These are phyloP conservation scores for Xerocomellus dryophilus DNA, from an alignment of 768 basidiomycete genomes.

Conservation along the genomic window DNA sequence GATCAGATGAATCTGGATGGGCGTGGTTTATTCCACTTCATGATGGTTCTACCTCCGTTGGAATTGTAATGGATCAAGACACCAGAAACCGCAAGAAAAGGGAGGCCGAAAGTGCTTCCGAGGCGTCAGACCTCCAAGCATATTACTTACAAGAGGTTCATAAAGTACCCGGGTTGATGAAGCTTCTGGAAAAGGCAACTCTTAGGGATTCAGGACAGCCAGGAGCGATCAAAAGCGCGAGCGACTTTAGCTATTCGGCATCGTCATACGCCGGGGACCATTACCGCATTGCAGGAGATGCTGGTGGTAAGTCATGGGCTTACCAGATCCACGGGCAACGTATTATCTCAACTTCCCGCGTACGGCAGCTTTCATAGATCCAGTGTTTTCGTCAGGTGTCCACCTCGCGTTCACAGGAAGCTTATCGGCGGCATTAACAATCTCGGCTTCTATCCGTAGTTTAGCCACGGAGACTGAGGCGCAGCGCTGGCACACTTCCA, in stretches of 20 bases:
- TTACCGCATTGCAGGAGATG: constrained; percentile 59
- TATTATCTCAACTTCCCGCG: no score
- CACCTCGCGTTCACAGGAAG: constrained; percentile 11
- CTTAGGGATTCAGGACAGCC: background rate
- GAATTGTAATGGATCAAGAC: constrained; percentile 47
- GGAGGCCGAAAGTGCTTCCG: no score
- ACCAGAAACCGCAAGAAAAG: constrained; percentile 28
- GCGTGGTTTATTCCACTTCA: constrained; percentile 58
- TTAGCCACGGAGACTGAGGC: constrained; percentile 3
- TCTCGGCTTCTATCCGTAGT: constrained; percentile 10
- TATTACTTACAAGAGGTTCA: constrained; percentile 8
- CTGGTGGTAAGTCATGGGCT: constrained; percentile 18
- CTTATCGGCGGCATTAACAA: constrained; percentile 10
- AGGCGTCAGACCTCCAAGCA: background rate
- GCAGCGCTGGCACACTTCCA: constrained; percentile 12
- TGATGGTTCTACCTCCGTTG: constrained; percentile 48
- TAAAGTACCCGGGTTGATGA: background rate
- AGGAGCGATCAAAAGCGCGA: constrained; percentile 34
- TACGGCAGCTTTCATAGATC: constrained; percentile 11
- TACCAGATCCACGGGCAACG: no score
- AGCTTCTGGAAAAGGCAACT: no score
- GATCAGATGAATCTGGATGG: constrained; percentile 51
- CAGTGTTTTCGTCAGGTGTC: constrained; percentile 11
- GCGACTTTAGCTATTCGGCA: constrained; percentile 60
- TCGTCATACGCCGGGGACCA: constrained; percentile 47